Conservation (phyloP, 1,284 basidiomycete genomes). For the Trichosporon coremiiforme region DNA sequence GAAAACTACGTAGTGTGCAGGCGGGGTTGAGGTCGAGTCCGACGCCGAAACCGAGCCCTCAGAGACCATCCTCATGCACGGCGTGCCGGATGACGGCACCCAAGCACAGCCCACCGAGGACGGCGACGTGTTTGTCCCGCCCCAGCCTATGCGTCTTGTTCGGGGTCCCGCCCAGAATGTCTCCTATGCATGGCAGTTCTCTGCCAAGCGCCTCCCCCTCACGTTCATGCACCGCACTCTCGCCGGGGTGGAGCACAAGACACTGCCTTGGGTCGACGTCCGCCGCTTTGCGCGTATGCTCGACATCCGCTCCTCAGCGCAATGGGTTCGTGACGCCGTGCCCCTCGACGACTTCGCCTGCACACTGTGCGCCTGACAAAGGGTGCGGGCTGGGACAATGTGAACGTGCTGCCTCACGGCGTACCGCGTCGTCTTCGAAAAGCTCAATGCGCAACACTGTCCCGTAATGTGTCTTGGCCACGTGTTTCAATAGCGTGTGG, state of each 20-base stretch:
- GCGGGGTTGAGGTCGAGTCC: no score
- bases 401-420: not conserved
- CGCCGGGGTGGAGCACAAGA: not conserved
- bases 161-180: no score
- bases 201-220: not conserved
- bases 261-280: not conserved
- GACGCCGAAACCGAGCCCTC: not conserved
- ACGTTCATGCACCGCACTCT: not conserved
- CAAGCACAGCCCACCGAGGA: no score
- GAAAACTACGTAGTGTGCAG: no score
- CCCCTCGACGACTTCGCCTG: not conserved
- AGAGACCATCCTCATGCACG: no score
- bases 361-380: not conserved
- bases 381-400: not conserved
- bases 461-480: no score
- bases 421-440: not conserved
- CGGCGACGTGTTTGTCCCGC: no score
- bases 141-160: no score
- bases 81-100: no score
- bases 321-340: not conserved
- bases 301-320: not conserved
- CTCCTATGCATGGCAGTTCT: not conserved
- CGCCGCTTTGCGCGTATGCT: not conserved
- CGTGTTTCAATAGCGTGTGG: no score
- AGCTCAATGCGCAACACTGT: no score